Base-by-base conservation (phyloP, 2,329 filamentous ascomycete genomes). In the Scortechinia acanthostroma region DNA sequence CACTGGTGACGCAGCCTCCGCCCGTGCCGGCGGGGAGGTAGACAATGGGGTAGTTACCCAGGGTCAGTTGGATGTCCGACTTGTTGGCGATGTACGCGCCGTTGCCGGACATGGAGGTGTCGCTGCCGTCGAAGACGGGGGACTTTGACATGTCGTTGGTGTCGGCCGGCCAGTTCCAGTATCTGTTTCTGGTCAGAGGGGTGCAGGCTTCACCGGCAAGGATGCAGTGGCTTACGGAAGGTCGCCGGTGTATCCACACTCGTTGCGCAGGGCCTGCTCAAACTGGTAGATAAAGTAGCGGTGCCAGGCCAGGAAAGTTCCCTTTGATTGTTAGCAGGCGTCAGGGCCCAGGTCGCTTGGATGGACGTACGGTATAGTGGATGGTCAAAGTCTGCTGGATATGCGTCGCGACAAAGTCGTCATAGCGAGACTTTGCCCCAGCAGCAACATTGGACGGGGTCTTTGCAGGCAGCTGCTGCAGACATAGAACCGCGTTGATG, bases 1-100 rank as follows among this genome's bases (percentile, higher is more conserved):
- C 75, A 0, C 59, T 63, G 14, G 55, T 62, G 2, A 81, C 62
- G 53, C 75, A 80, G 2, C 76, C 76, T 30, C 76, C 76, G 14
- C 76, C 76, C 0, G 65, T 64, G n/a, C 73, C 76, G 1, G 68
- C 66, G 0, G 69, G 71, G 6, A 73, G 6, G 53, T 53, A 40
- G 44, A 59, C 53, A 51, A 63, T 54, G 10, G 35, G 10, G 33
- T 42, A 46, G 2, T 25, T 17, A 15, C 22, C 40, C 42, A 45
- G 21, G 20, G 46, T 21, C 37, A 44, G 46, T 3, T 42, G 21
- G 45, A 44, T 44, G 4, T 48, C 45, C 1, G 49, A 10, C n/a
- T 54, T 46, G 14, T 43, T 21, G 42, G 56, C 53, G 35, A 65
- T 52, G 43, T 57, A 57, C 4, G 48, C 63, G 3, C 71, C 70